Evolutionary conservation across 768 basidiomycete species (phyloP).

Genomic region (Xerocomus spinulosus): DNA sequence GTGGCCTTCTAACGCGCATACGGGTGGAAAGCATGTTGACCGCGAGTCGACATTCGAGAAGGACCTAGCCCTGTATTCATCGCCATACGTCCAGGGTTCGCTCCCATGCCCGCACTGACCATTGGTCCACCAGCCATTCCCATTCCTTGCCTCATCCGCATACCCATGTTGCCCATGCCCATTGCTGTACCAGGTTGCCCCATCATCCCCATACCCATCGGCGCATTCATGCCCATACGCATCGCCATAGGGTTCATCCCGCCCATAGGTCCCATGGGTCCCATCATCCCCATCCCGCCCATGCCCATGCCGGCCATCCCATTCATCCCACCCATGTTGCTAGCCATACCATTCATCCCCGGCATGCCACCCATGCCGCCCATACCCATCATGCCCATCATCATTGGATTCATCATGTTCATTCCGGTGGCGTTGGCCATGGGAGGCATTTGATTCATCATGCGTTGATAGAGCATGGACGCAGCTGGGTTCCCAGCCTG

Average conservation of each 20-base stretch:
- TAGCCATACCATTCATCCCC: constrained; percentile 30
- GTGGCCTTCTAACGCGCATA: constrained; percentile 45
- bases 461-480: constrained; percentile 33
- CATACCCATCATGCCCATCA: constrained; percentile 50
- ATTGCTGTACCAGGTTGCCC: constrained; percentile 15
- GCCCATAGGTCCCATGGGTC: constrained; percentile 25
- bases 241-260: constrained; percentile 33
- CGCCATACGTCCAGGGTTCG: constrained; percentile 37
- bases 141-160: constrained; percentile 34
- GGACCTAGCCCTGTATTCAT: constrained; percentile 45
- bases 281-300: constrained; percentile 37
- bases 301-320: constrained; percentile 21
- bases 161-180: constrained; percentile 30
- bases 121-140: constrained; percentile 38
- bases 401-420: constrained; percentile 49
- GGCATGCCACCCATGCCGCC: constrained; percentile 36
- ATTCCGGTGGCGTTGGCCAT: constrained; percentile 44
- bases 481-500: constrained; percentile 35
- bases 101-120: constrained; percentile 28
- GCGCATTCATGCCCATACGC: constrained; percentile 30
- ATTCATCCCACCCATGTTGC: constrained; percentile 14
- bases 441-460: constrained; percentile 39
- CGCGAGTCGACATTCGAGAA: constrained; percentile 44
- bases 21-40: constrained; percentile 62
- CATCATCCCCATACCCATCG: constrained; percentile 40